Conservation (phyloP, 164 flowering plant genomes). For the Chimonanthus praecox region DNA sequence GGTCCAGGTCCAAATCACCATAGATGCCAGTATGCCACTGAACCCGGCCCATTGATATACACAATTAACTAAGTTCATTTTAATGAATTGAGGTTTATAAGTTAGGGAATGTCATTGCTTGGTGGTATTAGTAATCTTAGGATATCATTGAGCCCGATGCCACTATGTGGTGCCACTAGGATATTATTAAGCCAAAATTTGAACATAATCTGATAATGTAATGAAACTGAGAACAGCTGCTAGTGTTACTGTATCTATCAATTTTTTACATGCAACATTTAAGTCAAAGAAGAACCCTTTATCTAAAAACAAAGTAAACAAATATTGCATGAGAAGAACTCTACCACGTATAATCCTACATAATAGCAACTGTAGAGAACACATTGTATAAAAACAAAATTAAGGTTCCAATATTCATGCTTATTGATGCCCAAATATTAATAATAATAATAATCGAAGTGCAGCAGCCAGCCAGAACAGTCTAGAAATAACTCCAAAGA, state of each 20-base stretch:
- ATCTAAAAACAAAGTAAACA: not conserved
- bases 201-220: not conserved
- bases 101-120: too few relatives aligned
- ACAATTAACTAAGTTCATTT: too few relatives aligned
- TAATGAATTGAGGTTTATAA: not conserved
- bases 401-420: not conserved
- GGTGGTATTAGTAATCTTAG: not conserved
- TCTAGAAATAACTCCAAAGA: not conserved
- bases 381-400: too few relatives aligned
- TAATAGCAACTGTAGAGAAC: not conserved
- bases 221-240: not conserved
- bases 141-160: not conserved
- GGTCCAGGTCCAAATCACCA: too few relatives aligned
- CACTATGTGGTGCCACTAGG: not conserved
- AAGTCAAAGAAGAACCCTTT: not conserved
- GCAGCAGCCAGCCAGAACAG: not conserved
- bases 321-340: not conserved
- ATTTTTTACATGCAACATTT: too few relatives aligned
- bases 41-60: too few relatives aligned
- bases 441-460: not conserved
- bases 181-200: too few relatives aligned
- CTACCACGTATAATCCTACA: not conserved
- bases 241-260: not conserved
- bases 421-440: too few relatives aligned
- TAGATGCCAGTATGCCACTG: too few relatives aligned